A percentile compares a stretch with the other conserved stretches of the same genome.
Evolutionary conservation across 225 moss, liverwort and hornwort genomes (phyloP).

Genomic region (Thuidium tamariscinum): DNA sequence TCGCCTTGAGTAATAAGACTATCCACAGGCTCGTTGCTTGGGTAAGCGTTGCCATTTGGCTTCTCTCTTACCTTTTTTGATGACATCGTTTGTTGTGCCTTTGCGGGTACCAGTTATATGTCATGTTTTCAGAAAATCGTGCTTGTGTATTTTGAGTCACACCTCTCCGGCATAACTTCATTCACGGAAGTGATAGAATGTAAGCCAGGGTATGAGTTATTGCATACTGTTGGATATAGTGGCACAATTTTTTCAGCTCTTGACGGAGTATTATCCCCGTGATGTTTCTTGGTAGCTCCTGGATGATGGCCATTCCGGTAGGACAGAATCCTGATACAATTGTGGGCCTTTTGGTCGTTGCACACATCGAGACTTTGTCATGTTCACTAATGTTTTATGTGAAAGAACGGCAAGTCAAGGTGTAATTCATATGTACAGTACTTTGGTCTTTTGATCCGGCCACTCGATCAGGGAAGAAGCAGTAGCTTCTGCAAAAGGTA

Average conservation of each 20-base stretch:
- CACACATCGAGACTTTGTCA: no score
- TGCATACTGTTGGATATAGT: neutral
- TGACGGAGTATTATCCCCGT: neutral
- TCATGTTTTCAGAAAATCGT: neutral
- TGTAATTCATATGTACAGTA: no score
- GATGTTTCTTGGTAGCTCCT: neutral
- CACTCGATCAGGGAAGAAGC: neutral
- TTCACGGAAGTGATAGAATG: neutral
- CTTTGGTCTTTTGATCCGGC: neutral
- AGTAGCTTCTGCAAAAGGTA: neutral
- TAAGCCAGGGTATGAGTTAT: neutral
- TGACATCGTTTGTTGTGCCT: neutral
- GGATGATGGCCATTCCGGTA: neutral
- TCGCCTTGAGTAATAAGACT: neutral
- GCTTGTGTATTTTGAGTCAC: neutral
- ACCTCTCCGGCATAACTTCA: neutral
- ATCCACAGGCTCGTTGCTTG: neutral
- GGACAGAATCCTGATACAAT: neutral
- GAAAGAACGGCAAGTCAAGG: neutral
- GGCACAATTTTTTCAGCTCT: neutral
- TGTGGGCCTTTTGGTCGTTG: neutral
- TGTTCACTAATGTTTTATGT: neutral
- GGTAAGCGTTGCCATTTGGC: neutral
- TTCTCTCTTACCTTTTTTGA: neutral
- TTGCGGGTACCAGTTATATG: neutral